Percentiles rank a stretch among this genome's conserved stretches.
Conservation (phyloP, 208 protist species). For the Sergeia podlipaevii region DNA sequence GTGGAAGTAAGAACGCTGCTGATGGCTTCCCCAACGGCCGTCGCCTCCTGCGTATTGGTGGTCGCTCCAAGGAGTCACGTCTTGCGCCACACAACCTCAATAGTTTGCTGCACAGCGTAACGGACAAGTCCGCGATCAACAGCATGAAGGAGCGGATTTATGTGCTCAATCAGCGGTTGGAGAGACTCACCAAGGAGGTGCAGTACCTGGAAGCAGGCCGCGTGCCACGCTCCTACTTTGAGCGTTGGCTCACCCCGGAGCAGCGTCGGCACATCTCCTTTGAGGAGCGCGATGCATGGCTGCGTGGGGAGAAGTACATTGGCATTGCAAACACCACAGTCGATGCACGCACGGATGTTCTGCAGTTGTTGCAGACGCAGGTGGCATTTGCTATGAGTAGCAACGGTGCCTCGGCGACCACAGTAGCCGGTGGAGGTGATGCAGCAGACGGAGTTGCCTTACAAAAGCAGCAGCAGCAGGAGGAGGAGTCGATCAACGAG, state of each 20-base stretch:
- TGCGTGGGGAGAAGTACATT: constrained; percentile 62
- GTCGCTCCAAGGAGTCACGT: constrained; percentile 64
- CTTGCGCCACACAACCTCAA: constrained; percentile 80
- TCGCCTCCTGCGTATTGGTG: constrained; percentile 85
- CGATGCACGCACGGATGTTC: constrained; percentile 25
- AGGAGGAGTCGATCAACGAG: constrained; percentile 40
- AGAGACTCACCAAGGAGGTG: constrained; percentile 77
- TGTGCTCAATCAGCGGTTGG: constrained; percentile 70
- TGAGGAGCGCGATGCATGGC: constrained; percentile 83
- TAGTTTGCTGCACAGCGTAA: constrained; percentile 47
- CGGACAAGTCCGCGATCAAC: constrained; percentile 61
- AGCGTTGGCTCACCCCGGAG: constrained; percentile 82
- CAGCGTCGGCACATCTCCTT: constrained; percentile 66
- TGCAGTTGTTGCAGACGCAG: constrained; percentile 41
- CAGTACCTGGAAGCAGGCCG: constrained; percentile 77
- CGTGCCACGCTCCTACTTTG: constrained; percentile 79
- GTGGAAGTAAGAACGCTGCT: background rate
- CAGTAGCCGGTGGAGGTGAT: too few relatives aligned
- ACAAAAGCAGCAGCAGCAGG: constrained; percentile 4
- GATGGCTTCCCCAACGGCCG: constrained; percentile 73
- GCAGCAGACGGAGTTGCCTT: background rate
- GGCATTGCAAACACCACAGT: constrained; percentile 17
- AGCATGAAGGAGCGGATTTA: constrained; percentile 74
- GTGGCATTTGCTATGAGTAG: constrained; percentile 21
- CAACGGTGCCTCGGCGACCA: too few relatives aligned